These are phyloP conservation scores for Porphyrellus cyaneotinctus DNA, from an alignment of 768 basidiomycete genomes.

Conservation along the genomic window DNA sequence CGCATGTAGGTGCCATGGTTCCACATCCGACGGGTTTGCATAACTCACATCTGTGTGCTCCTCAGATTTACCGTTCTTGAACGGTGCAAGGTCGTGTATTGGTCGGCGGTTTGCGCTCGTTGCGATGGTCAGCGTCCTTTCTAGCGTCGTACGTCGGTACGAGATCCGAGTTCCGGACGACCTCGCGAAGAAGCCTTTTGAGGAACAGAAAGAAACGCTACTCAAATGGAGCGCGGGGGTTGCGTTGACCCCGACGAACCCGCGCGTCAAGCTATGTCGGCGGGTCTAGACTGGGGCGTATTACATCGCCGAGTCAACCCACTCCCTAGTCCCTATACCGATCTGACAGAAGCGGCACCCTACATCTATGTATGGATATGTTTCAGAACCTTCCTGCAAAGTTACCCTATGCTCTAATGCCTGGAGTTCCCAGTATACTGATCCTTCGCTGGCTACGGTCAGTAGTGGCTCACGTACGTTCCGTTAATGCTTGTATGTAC, in stretches of 20 bases:
- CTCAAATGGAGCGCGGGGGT: constrained; percentile 37
- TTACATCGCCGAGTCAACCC: too few relatives aligned
- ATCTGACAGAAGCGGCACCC: too few relatives aligned
- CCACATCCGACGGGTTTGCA: neutral
- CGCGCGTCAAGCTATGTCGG: constrained; percentile 22
- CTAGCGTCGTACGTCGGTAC: constrained; percentile 41
- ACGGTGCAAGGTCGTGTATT: constrained; percentile 44
- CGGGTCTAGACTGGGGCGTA: constrained; percentile 3
- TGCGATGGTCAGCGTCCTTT: constrained; percentile 41
- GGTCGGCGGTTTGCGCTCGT: constrained; percentile 47
- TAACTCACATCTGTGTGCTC: neutral
- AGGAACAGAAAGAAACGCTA: constrained; percentile 33
- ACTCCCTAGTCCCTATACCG: too few relatives aligned
- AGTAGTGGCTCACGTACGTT: too few relatives aligned
- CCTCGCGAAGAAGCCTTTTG: constrained; percentile 25
- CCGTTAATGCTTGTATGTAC: too few relatives aligned
- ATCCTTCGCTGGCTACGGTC: too few relatives aligned
- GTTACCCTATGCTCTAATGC: too few relatives aligned
- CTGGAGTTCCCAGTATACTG: too few relatives aligned
- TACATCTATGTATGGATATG: too few relatives aligned
- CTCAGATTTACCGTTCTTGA: constrained; percentile 42
- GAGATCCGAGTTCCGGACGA: constrained; percentile 38
- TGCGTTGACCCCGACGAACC: constrained; percentile 33
- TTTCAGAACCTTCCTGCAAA: too few relatives aligned
- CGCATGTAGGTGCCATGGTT: neutral